Percentiles rank a stretch among this genome's conserved stretches.
These are phyloP conservation scores for Xylaria sp. DNA, from an alignment of 2,329 filamentous ascomycete species.

Conservation along the genomic window DNA sequence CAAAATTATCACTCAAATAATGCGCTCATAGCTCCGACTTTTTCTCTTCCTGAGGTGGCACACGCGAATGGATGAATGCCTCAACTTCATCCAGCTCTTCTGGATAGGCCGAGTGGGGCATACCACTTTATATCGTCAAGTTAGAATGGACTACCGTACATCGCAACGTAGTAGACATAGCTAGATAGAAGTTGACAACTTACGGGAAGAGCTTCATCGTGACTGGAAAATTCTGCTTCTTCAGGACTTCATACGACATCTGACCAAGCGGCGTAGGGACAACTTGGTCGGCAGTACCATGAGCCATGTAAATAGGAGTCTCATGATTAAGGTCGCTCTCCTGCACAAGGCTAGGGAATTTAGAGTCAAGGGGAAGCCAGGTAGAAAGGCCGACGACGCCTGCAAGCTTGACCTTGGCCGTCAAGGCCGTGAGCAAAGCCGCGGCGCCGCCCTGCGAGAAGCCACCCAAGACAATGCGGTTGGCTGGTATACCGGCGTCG, in stretches of 20 bases:
- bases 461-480: conserved; percentile 86
- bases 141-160: conserved; percentile 22
- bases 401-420: conserved; percentile 77
- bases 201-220: conserved; percentile 81
- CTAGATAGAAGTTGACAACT: conserved; percentile 47
- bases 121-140: conserved; percentile 59
- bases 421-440: conserved; percentile 82
- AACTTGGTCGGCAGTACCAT: conserved; percentile 81
- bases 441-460: conserved; percentile 92
- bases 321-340: conserved; percentile 71
- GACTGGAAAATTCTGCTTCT: conserved; percentile 76
- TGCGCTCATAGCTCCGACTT: conserved; percentile 52
- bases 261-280: conserved; percentile 77
- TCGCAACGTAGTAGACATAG: conserved; percentile 20
- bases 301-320: conserved; percentile 89
- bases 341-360: conserved; percentile 67
- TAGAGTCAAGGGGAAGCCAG: conserved; percentile 78
- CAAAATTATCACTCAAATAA: background rate
- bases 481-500: conserved; percentile 80
- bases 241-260: conserved; percentile 73
- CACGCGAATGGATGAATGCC: conserved; percentile 59
- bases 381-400: conserved; percentile 88
- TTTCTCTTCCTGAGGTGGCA: conserved; percentile 57
- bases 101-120: conserved; percentile 80
- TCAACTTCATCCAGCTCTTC: conserved; percentile 87